A percentile compares a stretch with the other conserved stretches of the same genome.
phyloP scores from a whole-genome alignment of 306 rosid species.

The Medicago arabica region DNA sequence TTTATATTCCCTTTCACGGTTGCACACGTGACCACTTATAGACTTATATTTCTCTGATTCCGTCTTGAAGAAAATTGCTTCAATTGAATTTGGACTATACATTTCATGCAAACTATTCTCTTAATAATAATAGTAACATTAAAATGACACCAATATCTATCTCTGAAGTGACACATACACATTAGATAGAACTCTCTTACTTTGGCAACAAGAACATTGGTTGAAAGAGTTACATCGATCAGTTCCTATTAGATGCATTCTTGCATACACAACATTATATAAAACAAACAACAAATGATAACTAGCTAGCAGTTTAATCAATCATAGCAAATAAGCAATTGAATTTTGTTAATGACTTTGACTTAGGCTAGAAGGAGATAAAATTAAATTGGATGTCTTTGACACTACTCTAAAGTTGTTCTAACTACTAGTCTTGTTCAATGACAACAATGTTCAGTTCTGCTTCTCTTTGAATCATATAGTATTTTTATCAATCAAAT shows the following conservation, averaged over 20 bases:
- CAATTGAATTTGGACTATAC: slow-evolving; percentile 20
- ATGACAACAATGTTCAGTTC: slow-evolving; percentile 29
- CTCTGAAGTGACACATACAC: slow-evolving; percentile 15
- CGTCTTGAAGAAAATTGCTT: slow-evolving; percentile 1
- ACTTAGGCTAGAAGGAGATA: slow-evolving; percentile 58
- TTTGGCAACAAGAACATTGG: slow-evolving; percentile 52
- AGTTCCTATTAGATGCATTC: slow-evolving; percentile 37
- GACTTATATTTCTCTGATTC: background rate
- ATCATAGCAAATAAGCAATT: background rate
- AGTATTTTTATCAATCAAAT: slow-evolving; percentile 11
- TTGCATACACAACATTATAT: slow-evolving; percentile 34
- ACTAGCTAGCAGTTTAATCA: background rate
- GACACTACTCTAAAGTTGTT: slow-evolving; percentile 73
- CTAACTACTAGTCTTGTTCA: slow-evolving; percentile 50
- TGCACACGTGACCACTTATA: slow-evolving; percentile 12
- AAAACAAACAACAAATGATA: slow-evolving; percentile 25
- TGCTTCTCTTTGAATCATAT: slow-evolving; percentile 39
- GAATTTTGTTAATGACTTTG: slow-evolving; percentile 39
- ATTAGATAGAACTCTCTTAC: slow-evolving; percentile 32
- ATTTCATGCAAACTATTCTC: background rate
- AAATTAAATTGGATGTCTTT: slow-evolving; percentile 59
- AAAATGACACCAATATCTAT: slow-evolving; percentile 4
- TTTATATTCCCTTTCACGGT: slow-evolving; percentile 5
- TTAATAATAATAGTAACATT: background rate
- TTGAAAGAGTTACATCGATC: slow-evolving; percentile 54